Base-by-base conservation (phyloP, 805 yeast genomes). In the Saturnispora sanitii region DNA sequence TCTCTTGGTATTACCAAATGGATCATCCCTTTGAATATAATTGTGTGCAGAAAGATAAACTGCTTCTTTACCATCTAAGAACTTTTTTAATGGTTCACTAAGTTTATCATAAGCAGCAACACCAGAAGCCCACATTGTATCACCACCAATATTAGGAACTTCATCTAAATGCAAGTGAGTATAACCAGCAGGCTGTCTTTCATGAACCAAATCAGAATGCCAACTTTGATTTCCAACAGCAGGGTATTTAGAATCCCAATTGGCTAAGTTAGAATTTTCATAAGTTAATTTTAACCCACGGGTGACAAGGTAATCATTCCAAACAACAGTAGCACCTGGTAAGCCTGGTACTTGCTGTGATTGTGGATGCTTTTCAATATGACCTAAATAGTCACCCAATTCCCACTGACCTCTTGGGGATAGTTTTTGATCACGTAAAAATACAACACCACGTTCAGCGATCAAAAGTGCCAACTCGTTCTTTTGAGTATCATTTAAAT, bases 91-190 rank as follows among this genome's bases (percentile, higher is more conserved):
- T 1, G 68, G 68, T 15, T 73, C 72, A 9, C 76, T 70, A 41
- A 74, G 58, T 54, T 70, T 70, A 47, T 74, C 78, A 51, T 68
- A 74, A 21, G 77, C 75, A 28, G 66, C 78, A 49, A 72, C 73
- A n/a, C 78, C 78, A 28, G 74, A 67, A 4, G 70, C 55, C 74
- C 75, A 73, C 6, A 63, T 45, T 6, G 79, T 74, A 51, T 74
- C 79, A 45, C 79, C 79, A 40, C 78, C 79, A 31, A 67, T 67
- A 1, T 45, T 49, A 15, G 74, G 75, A 49, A 70, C 60, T 15
- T 71, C 59, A 50, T 73, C 75, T 47, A 67, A 62, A 48, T 73
- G 73, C 48, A 77, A 61, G 46, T 68, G 71, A 4, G 81, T 73
- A 47, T 68, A 60, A 18, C 75, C 77, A 2, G 80, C 71, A 6